Percentiles rank a stretch among this genome's conserved stretches.
phyloP scores from a whole-genome alignment of 2,329 filamentous ascomycete genomes.

The Periconia macrospinosa region DNA sequence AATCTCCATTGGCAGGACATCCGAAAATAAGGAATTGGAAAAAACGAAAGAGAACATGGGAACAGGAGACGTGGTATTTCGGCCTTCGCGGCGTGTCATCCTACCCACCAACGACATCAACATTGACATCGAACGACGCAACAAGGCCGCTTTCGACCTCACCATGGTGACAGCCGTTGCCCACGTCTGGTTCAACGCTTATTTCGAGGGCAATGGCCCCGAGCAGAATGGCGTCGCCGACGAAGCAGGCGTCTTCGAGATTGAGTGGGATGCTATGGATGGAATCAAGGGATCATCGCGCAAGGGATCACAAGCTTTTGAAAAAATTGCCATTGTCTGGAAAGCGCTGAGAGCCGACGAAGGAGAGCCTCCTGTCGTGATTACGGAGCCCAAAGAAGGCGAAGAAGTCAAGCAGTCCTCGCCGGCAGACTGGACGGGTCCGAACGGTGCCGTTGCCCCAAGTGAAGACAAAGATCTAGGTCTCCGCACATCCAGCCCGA shows the following conservation, averaged over 20 bases:
- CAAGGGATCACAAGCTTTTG: slow-evolving; percentile 81
- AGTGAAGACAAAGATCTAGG: slow-evolving; percentile 64
- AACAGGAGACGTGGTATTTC: slow-evolving; percentile 74
- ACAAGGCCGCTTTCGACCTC: slow-evolving; percentile 72
- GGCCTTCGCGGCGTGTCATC: slow-evolving; percentile 67
- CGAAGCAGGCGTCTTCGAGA: slow-evolving; percentile 70
- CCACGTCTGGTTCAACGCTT: slow-evolving; percentile 96
- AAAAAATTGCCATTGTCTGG: slow-evolving; percentile 86
- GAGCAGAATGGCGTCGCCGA: slow-evolving; percentile 68
- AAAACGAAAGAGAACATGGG: slow-evolving; percentile 53
- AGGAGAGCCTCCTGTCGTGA: slow-evolving; percentile 47
- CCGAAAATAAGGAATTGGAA: slow-evolving; percentile 18
- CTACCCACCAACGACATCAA: slow-evolving; percentile 85
- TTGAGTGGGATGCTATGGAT: slow-evolving; percentile 80
- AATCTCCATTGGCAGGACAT: slow-evolving; percentile 9
- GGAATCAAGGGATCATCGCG: slow-evolving; percentile 87
- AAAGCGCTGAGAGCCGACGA: slow-evolving; percentile 48
- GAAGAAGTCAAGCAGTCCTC: slow-evolving; percentile 70
- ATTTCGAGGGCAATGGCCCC: slow-evolving; percentile 81
- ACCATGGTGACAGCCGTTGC: slow-evolving; percentile 92
- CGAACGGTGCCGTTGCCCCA: slow-evolving; percentile 36
- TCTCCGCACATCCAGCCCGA: slow-evolving; percentile 63
- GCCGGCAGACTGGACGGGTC: slow-evolving; percentile 75
- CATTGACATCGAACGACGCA: slow-evolving; percentile 84
- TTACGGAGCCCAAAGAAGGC: slow-evolving; percentile 66